Base-by-base conservation (phyloP, 805 yeast genomes). In the Ogataea pini region DNA sequence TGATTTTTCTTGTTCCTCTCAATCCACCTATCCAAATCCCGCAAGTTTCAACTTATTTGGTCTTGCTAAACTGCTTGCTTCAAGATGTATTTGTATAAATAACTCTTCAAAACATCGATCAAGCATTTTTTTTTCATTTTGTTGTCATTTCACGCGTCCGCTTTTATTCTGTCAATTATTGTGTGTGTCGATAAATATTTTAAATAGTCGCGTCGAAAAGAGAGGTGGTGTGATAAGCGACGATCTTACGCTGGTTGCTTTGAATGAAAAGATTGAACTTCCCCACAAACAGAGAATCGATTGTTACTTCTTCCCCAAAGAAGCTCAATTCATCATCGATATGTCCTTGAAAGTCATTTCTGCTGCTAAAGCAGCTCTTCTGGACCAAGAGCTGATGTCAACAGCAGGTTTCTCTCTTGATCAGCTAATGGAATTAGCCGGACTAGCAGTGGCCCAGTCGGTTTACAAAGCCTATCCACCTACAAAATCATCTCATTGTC, bases 391-490 rank as follows among this genome's bases (percentile, higher is more conserved):
- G 60, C 75, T 92, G 50, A 92, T 94, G 97, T 82, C 94, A 1
- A 69, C 86, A 0, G 54, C 59, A 43, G 94, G 89, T 0, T 89
- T 83, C 69, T 83, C 92, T 22, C 77, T 89, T 47, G 96, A 88
- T 62, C 96, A 89, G 59, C 67, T 89, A 63, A 94, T 94, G 99
- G 99, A 94, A 68, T 73, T 94, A 36, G 99, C 99, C 0, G 99
- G 99, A 0, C 75, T 91, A 24, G 82, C 97, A 1, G 97, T 92
- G 8, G 97, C 99, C 4, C 88, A 89, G 59, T 88, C 96, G 0
- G 77, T 91, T 2, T 82, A 79, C 60, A 77, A 74, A 42, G 75
- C 82, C 29, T 88, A 78, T 56, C 95, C 96, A 2, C 82, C 82
- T 1, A 19, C 46, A 2, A 47, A 63, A 10, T 37, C 61, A 20